Evolutionary conservation across 768 basidiomycete genomes (phyloP).

Genomic region (Hortiboletus flavorubellus): DNA sequence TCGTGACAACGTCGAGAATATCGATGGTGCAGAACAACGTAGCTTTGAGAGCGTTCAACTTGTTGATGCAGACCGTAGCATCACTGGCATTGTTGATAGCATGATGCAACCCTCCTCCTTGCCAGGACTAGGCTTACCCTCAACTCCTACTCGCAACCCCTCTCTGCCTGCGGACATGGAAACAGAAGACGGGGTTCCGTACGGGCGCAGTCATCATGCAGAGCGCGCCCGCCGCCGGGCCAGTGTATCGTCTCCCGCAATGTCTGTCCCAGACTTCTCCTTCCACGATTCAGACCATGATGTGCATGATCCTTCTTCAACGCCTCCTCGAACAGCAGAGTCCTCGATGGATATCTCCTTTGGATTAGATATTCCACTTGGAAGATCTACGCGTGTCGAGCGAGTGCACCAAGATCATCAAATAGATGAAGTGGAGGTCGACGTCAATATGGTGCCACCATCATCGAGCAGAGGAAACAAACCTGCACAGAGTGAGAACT

Average conservation of each 20-base stretch:
- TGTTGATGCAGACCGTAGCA: slow-evolving; percentile 49
- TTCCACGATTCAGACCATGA: slow-evolving; percentile 21
- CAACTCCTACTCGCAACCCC: slow-evolving; percentile 36
- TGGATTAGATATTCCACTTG: slow-evolving; percentile 27
- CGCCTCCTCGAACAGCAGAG: slow-evolving; percentile 19
- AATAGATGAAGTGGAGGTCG: slow-evolving; percentile 34
- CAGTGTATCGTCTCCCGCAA: slow-evolving; percentile 31
- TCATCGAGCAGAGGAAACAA: slow-evolving; percentile 46
- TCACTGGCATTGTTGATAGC: slow-evolving; percentile 69
- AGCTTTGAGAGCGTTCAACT: slow-evolving; percentile 43
- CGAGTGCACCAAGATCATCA: slow-evolving; percentile 27
- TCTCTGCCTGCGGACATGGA: slow-evolving; percentile 51
- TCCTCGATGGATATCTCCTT: slow-evolving; percentile 24
- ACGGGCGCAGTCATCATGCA: slow-evolving; percentile 61
- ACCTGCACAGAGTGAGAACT: slow-evolving; percentile 11
- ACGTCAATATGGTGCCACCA: slow-evolving; percentile 45
- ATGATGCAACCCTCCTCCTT: slow-evolving; percentile 46
- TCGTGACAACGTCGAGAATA: background rate
- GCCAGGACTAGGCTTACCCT: slow-evolving; percentile 26
- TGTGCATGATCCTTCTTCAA: slow-evolving; percentile 18
- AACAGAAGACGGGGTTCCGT: slow-evolving; percentile 60
- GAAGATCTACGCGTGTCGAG: slow-evolving; percentile 40
- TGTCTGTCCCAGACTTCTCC: slow-evolving; percentile 37
- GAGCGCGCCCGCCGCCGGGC: slow-evolving; percentile 43
- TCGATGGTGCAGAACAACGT: slow-evolving; percentile 10